Base-by-base conservation (phyloP, 202 grass and related monocot species). In the Bolboschoenoplectus hybrid region DNA sequence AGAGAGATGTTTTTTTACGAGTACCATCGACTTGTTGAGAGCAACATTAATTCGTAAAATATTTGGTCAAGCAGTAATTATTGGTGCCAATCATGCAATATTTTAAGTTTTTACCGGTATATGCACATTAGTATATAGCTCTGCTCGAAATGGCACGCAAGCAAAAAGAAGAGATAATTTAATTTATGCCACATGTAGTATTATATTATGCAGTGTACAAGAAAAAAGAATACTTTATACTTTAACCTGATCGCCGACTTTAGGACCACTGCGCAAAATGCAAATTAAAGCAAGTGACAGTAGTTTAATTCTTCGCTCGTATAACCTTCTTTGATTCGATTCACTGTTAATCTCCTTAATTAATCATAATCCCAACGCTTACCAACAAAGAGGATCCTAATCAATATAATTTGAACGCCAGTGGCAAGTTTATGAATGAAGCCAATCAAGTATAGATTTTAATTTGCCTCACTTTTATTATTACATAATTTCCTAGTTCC, bases 111-210 rank as follows among this genome's bases (percentile, higher is more conserved):
- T 26, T 49, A 49, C 49, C 43, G 11, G 9, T 51, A 74, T 14
- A 56, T 16, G 1, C 2, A 56, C 5, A 55, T 14, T 38, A 50
- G 26, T 26, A 36, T 55, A 11, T 74, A 43, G 1, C 10, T 4
- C 4, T 38, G 6, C 26, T 78, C 1, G 1, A 55, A 78, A 56
- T 58, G 34, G 35, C 6, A 78, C 5, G 52, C 34, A 56, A 51
- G 50, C 74, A 39, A 78, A 57, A 4, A 2, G 34, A 39, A 78
- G 26, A 58, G 51, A 57, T 57, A 58, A 78, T 78, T 1, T 78
- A 58, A 17, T 57, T 78, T 78, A 78, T 32, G 34, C 49, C 51
- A 78, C 35, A 57, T 56, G 74, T 58, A 78, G 51, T 78, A 78
- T 78, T 57, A 57, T 78, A 78, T 57, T 6, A 39, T 57, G 51